Percentiles rank a stretch among this genome's conserved stretches.
These are phyloP conservation scores for Aspergillus incahuasiensis DNA, from an alignment of 495 filamentous ascomycete genomes.

Conservation along the genomic window DNA sequence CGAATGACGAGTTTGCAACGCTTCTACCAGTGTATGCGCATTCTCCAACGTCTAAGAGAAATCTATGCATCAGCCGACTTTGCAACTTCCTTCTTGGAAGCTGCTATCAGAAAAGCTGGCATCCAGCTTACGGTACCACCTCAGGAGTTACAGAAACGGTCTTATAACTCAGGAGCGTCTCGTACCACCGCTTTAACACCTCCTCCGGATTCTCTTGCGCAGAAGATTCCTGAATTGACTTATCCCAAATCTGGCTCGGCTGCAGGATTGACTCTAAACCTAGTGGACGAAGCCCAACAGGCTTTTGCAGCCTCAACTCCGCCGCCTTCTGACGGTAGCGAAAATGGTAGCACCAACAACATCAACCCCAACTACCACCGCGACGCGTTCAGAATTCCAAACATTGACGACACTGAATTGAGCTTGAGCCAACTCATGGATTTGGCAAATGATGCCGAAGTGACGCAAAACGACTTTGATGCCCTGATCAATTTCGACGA, in stretches of 20 bases:
- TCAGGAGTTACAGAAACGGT: constrained; percentile 32
- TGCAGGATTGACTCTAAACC: constrained; percentile 8
- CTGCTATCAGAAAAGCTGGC: constrained; percentile 74
- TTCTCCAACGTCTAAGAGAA: constrained; percentile 73
- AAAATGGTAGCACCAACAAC: constrained; percentile 44
- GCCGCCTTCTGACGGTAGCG: constrained; percentile 41
- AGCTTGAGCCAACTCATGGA: constrained; percentile 45
- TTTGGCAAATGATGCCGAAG: constrained; percentile 44
- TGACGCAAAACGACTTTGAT: constrained; percentile 49
- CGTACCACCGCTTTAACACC: constrained; percentile 37
- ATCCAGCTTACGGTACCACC: constrained; percentile 50
- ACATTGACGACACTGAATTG: constrained; percentile 32
- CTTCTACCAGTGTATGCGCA: constrained; percentile 81
- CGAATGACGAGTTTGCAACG: constrained; percentile 65
- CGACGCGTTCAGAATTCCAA: constrained; percentile 34
- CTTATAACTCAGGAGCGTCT: constrained; percentile 21
- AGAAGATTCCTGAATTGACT: constrained; percentile 42
- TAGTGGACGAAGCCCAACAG: constrained; percentile 17
- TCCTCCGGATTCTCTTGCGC: constrained; percentile 41
- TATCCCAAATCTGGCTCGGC: constrained; percentile 30
- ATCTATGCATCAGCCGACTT: constrained; percentile 86
- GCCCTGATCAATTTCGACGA: constrained; percentile 48
- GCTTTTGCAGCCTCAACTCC: constrained; percentile 41
- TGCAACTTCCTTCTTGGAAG: constrained; percentile 78
- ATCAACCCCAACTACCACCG: constrained; percentile 32